phyloP scores from a whole-genome alignment of 2,329 filamentous ascomycete genomes.

The Scortechinia acanthostroma region DNA sequence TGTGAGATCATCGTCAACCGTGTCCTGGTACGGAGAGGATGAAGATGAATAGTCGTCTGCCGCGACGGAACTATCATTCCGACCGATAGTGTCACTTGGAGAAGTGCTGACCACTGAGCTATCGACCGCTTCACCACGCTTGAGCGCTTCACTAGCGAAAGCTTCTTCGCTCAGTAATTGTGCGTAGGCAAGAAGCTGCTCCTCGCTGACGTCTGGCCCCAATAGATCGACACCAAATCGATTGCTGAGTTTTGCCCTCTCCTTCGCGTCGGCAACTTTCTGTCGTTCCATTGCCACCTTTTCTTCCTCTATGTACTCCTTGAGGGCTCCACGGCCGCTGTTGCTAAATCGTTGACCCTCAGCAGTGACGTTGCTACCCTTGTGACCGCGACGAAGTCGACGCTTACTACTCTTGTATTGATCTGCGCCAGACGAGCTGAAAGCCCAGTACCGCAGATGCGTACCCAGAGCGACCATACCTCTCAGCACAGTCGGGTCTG shows the following conservation, averaged over 20 bases:
- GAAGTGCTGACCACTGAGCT: background rate
- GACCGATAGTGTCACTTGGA: background rate
- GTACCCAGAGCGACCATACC: slow-evolving; percentile 83
- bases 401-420: slow-evolving; percentile 73
- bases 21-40: slow-evolving; percentile 19
- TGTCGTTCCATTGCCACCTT: slow-evolving; percentile 72
- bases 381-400: slow-evolving; percentile 61
- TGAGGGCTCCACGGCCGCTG: slow-evolving; percentile 59
- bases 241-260: slow-evolving; percentile 64
- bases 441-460: slow-evolving; percentile 86
- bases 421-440: slow-evolving; percentile 72
- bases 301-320: slow-evolving; percentile 81
- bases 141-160: slow-evolving; percentile 14
- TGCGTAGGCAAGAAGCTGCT: slow-evolving; percentile 56
- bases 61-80: background rate
- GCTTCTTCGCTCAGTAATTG: slow-evolving; percentile 54
- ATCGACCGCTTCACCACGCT: background rate
- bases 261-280: slow-evolving; percentile 56
- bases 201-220: slow-evolving; percentile 36
- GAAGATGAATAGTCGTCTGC: background rate
- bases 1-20: slow-evolving; percentile 37
- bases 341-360: slow-evolving; percentile 41
- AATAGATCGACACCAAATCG: slow-evolving; percentile 76
- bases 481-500: slow-evolving; percentile 76
- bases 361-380: slow-evolving; percentile 9